These are phyloP conservation scores for Colletotrichum ledebouriae DNA, from an alignment of 2,329 filamentous ascomycete genomes.

Conservation along the genomic window DNA sequence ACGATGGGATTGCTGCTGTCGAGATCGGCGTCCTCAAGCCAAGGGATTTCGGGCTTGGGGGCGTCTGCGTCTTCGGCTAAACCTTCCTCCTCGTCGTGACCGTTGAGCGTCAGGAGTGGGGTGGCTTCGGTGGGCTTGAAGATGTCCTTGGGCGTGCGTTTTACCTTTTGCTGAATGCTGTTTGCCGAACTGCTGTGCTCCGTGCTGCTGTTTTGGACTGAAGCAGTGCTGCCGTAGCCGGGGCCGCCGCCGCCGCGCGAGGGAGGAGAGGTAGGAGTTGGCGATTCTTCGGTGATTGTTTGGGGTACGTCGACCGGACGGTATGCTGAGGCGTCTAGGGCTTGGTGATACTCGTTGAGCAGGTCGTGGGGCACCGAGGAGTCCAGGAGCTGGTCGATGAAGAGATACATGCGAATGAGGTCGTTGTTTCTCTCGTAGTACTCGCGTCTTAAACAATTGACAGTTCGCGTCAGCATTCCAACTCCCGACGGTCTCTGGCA, in stretches of 20 bases:
- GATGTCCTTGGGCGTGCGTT: slow-evolving; percentile 86
- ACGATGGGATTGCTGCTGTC: slow-evolving; percentile 83
- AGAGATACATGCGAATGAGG: slow-evolving; percentile 91
- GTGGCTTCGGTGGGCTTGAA: slow-evolving; percentile 81
- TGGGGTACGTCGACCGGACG: slow-evolving; percentile 73
- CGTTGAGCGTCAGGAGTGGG: slow-evolving; percentile 69
- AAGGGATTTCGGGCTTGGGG: slow-evolving; percentile 72
- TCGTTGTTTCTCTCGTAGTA: slow-evolving; percentile 94
- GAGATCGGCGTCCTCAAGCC: slow-evolving; percentile 78
- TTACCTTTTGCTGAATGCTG: slow-evolving; percentile 66
- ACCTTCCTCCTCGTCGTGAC: slow-evolving; percentile 57
- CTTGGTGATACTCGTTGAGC: slow-evolving; percentile 85
- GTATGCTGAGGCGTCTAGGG: slow-evolving; percentile 68
- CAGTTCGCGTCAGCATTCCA: neutral
- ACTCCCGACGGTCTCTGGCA: neutral
- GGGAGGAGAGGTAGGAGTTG: slow-evolving; percentile 49
- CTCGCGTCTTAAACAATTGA: slow-evolving; percentile 66
- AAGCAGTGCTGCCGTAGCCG: slow-evolving; percentile 42
- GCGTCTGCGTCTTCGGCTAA: slow-evolving; percentile 47
- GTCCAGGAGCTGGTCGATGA: slow-evolving; percentile 91
- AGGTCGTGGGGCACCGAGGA: slow-evolving; percentile 93
- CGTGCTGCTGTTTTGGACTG: slow-evolving; percentile 40
- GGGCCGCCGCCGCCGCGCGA: slow-evolving; percentile 29
- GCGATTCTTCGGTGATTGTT: slow-evolving; percentile 80
- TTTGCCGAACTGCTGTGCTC: slow-evolving; percentile 42